Evolutionary conservation across 2,329 filamentous ascomycete genomes (phyloP), one percentile per base, ranked within the genome.

Genomic region (Pyrenochaeta sp.): DNA sequence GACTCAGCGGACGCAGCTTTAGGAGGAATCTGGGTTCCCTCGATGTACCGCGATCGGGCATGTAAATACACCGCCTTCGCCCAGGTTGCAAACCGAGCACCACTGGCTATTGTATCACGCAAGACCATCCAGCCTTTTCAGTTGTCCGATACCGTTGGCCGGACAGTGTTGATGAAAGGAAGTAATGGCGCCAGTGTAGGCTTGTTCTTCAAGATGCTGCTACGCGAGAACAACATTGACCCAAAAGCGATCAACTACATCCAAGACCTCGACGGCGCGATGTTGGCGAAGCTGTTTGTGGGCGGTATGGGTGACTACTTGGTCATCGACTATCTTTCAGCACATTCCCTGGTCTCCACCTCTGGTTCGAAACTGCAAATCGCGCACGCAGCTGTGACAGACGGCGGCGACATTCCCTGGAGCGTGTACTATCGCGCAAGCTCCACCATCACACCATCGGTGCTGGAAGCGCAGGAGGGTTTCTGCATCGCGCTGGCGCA

Each of bases 201-300:
- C 13, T 39, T 56, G n/a, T 58, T 52, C 47, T 51, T 54, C 50
- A 58, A 58, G 34, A 58, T 58, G 55, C 19, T 56, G 22, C 46
- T 58, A 9, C 55, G 55, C 24, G 55, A 58, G 37, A 44, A 51
- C 18, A 38, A 29, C 8, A 37, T 58, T 13, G 55, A 58, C 26
- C 29, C 41, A 10, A 22, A 28, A 3, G 10, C 41, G 2, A 53
- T 58, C 7, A 29, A 56, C 27, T 58, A 51, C 31, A 35, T 58
- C 24, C 52, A 58, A 26, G 55, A 58, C 30, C 50, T 56, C 21
- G 49, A 58, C 17, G 53, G 52, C 13, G 15, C 38, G 13, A 56
- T 58, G 55, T 35, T 56, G 13, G 55, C 46, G 7, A 45, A 56
- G 20, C 24, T 56, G 26, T 58, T 58, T 32, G 36, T 49, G 24